Evolutionary conservation across 225 moss, liverwort and hornwort genomes (phyloP).

Genomic region (Physcomitrium patens): DNA sequence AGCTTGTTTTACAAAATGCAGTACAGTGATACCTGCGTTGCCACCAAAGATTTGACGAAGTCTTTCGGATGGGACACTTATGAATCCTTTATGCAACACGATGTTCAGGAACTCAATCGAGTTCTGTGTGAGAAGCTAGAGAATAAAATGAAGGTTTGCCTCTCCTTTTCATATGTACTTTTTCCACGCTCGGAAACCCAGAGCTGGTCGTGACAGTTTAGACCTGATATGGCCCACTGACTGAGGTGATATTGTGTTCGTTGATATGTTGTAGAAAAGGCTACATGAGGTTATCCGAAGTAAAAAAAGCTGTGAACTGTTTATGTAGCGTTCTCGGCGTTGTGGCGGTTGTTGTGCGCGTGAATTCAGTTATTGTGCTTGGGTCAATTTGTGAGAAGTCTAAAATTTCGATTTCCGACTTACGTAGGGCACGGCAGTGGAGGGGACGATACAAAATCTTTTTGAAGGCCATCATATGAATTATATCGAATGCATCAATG

Average conservation of each 20-base stretch:
- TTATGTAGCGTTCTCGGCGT: background rate
- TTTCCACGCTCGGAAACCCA: background rate
- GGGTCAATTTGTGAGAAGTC: background rate
- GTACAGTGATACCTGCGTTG: slow-evolving; percentile 79
- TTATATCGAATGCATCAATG: slow-evolving; percentile 84
- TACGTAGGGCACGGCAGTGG: slow-evolving; percentile 76
- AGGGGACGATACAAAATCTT: slow-evolving; percentile 81
- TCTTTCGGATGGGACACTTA: slow-evolving; percentile 87
- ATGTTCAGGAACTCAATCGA: slow-evolving; percentile 83
- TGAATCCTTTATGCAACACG: slow-evolving; percentile 85
- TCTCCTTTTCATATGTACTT: background rate
- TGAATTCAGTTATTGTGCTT: background rate
- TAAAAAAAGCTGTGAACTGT: background rate
- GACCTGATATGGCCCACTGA: background rate
- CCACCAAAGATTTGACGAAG: slow-evolving; percentile 79
- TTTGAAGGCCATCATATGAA: slow-evolving; percentile 93
- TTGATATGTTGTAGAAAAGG: background rate
- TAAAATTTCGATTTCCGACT: slow-evolving; percentile 6
- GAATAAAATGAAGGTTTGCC: slow-evolving; percentile 77
- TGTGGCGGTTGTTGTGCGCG: background rate
- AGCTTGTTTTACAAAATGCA: slow-evolving; percentile 88
- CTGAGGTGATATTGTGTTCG: background rate
- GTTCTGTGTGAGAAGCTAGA: slow-evolving; percentile 84
- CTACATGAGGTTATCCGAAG: background rate
- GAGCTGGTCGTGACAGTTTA: background rate